Percentiles rank a stretch among this genome's conserved stretches.
Conservation (phyloP, 345 rosid species). For the Camelina hispida region DNA sequence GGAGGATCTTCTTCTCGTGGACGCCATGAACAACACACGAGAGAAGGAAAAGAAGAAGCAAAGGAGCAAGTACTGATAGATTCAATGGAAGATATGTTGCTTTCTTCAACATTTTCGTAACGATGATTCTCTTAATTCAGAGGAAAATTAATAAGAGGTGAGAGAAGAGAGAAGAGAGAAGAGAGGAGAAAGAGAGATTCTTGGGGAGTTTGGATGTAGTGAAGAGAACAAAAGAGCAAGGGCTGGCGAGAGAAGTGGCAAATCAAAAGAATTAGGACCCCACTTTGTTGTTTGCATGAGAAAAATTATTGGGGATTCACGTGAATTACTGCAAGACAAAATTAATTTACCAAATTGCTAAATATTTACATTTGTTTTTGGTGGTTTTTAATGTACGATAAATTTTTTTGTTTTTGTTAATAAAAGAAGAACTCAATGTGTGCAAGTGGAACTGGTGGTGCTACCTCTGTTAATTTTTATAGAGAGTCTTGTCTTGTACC, state of each 20-base stretch:
- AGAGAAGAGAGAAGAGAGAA: conserved; percentile 4
- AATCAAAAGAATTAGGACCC: conserved; percentile 36
- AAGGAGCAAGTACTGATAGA: conserved; percentile 32
- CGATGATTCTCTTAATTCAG: conserved; percentile 25
- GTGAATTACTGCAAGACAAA: conserved; percentile 41
- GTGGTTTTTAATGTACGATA: conserved; percentile 13
- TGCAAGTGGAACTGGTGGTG: conserved; percentile 17
- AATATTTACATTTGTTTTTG: conserved; percentile 19
- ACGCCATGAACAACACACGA: conserved; percentile 36
- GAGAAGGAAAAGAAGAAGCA: conserved; percentile 15
- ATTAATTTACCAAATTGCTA: conserved; percentile 19
- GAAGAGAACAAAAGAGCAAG: conserved; percentile 48
- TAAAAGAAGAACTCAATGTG: neutral
- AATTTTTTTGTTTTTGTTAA: neutral
- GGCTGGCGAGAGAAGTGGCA: conserved; percentile 44
- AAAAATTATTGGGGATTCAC: conserved; percentile 43
- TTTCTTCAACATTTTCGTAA: conserved; percentile 39
- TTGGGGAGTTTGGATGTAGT: conserved; percentile 49
- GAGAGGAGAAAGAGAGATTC: conserved; percentile 40
- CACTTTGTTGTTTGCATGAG: conserved; percentile 44
- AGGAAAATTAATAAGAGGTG: conserved; percentile 17
- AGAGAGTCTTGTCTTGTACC: conserved; percentile 13
- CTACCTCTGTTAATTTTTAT: conserved; percentile 28
- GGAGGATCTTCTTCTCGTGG: conserved; percentile 40
- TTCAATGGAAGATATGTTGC: conserved; percentile 31